Base-by-base conservation (phyloP, 1,284 basidiomycete genomes). In the Tilletia setariae region DNA sequence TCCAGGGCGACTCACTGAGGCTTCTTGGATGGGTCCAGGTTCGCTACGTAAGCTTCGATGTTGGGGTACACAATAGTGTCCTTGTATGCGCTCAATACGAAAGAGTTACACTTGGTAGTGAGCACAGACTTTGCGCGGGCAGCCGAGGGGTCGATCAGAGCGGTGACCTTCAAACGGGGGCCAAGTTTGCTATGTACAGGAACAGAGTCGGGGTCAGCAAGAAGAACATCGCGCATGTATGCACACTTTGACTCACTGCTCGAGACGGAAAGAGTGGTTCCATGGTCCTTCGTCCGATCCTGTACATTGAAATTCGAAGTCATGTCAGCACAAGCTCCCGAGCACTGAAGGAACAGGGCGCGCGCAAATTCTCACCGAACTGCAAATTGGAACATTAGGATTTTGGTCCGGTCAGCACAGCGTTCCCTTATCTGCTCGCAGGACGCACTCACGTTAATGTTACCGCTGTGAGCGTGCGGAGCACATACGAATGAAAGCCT, bases 151-250 rank as follows among this genome's bases (percentile, higher is more conserved):
- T 98, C 95, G 79, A 98, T 91, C 68, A 98, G 86, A 16, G 93
- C 95, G 67, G 93, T 89, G 66, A 98, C 93, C 84, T 96, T 97
- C 84, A 98, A 90, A 78, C 95, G 92, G 25, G 90, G 91, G 61
- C 95, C 95, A 70, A 98, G 91, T 86, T 98, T 97, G 85, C 90
- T 94, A 25, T 28, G 64, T 16, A 32, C n/a, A 40, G 35, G 35
- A 23, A 51, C 28, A 40, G 46, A 35, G 42, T 11, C 47, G 15
- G 16, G 28, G 8, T 44, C 51, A 28, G 43, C 21, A 28, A 65
- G 19, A 53, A 32, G 25, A 11, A 65, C 35, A 30, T 1, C 46
- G 66, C 13, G 13, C 25, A 15, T 28, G 21, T 7, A 4, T 56
- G 51, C 51, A 11, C 3, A 47, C 2, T 11, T 6, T 40, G 25